A percentile compares a stretch with the other conserved stretches of the same genome.
Evolutionary conservation across 805 yeast genomes (phyloP).

Genomic region (Kregervanrija pseudodelftensis): DNA sequence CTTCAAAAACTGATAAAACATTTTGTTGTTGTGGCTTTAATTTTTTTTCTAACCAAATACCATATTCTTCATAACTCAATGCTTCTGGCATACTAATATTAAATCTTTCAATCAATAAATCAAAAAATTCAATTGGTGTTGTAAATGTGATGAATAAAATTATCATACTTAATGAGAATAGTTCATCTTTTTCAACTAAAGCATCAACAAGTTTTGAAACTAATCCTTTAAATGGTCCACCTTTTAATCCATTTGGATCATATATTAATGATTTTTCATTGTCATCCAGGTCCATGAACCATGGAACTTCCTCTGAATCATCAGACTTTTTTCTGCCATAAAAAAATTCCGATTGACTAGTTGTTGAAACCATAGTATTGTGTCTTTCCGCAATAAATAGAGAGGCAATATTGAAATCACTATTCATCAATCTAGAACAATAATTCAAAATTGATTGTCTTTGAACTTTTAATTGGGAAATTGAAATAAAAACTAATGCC

Average conservation of each 20-base stretch:
- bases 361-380: conserved; percentile 26
- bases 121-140: conserved; percentile 55
- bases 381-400: conserved; percentile 42
- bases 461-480: conserved; percentile 59
- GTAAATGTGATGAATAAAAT: conserved; percentile 72
- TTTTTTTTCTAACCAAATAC: conserved; percentile 66
- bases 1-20: conserved; percentile 59
- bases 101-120: conserved; percentile 55
- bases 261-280: conserved; percentile 41
- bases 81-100: conserved; percentile 81
- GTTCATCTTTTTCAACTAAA: conserved; percentile 45
- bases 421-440: conserved; percentile 72
- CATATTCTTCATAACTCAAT: conserved; percentile 72
- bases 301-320: conserved; percentile 35
- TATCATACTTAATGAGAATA: conserved; percentile 62
- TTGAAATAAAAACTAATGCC: conserved; percentile 31
- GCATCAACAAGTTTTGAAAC: conserved; percentile 79
- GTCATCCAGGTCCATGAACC: conserved; percentile 67
- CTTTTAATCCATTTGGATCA: conserved; percentile 71
- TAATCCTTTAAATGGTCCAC: conserved; percentile 75
- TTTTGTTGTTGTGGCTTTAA: conserved; percentile 59
- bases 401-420: conserved; percentile 54
- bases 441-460: conserved; percentile 64
- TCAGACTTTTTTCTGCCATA: neutral
- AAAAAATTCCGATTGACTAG: conserved; percentile 21